Conservation (phyloP, 805 yeast genomes). For the Lipomyces spencermartinsiae region DNA sequence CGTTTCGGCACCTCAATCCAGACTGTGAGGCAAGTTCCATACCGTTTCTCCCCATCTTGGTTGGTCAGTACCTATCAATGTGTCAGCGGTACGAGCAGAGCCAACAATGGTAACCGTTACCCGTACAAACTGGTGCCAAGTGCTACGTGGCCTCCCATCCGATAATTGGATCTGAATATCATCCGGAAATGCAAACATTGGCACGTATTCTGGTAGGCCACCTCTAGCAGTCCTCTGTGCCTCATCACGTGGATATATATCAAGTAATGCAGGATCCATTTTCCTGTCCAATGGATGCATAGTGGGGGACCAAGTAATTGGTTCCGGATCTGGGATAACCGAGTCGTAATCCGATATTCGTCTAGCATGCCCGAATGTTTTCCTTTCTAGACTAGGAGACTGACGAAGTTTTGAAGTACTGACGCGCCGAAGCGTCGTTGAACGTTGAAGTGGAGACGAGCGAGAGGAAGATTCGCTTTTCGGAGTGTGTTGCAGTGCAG, state of each 20-base stretch:
- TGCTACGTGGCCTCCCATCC: conserved; percentile 28
- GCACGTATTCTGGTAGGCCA: conserved; percentile 35
- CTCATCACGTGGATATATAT: conserved; percentile 26
- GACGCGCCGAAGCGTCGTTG: conserved; percentile 20
- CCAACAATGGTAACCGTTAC: too few species aligned
- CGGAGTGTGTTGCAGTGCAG: too few species aligned
- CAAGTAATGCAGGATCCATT: conserved; percentile 35
- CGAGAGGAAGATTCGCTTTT: not conserved
- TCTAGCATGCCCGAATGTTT: conserved; percentile 26
- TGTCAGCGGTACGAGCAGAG: too few species aligned
- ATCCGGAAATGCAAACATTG: conserved; percentile 39
- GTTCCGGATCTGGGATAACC: conserved; percentile 35
- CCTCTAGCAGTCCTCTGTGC: conserved; percentile 16
- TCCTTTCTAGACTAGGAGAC: conserved; percentile 6
- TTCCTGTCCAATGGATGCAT: conserved; percentile 34
- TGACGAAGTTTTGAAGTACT: not conserved
- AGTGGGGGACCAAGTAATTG: conserved; percentile 24
- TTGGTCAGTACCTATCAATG: conserved; percentile 32
- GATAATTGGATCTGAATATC: conserved; percentile 30
- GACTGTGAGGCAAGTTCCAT: conserved; percentile 33
- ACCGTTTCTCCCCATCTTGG: conserved; percentile 24
- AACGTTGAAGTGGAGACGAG: conserved; percentile 24
- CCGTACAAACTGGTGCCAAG: conserved; percentile 36
- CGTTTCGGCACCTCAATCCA: conserved; percentile 31
- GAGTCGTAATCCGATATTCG: conserved; percentile 32